Evolutionary conservation across 2,329 filamentous ascomycete genomes (phyloP).

Genomic region (Sphaerulina populicola): DNA sequence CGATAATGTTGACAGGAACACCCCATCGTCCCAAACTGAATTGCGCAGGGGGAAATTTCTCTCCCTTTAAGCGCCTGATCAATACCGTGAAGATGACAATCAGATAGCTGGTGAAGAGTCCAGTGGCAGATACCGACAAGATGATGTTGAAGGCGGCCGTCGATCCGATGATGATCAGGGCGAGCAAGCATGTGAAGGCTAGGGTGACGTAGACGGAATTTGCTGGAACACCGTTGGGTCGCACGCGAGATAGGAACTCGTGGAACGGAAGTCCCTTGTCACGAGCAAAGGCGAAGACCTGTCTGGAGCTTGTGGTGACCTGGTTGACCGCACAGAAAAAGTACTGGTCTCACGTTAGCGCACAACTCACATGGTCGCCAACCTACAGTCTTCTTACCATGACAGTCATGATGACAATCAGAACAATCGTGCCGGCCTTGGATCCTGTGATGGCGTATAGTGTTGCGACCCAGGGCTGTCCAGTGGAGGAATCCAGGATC

Average conservation of each 20-base stretch:
- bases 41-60: conserved; percentile 19
- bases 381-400: conserved; percentile 10
- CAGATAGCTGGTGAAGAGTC: conserved; percentile 24
- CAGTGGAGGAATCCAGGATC: conserved; percentile 18
- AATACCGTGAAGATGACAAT: conserved; percentile 21
- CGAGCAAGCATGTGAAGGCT: conserved; percentile 24
- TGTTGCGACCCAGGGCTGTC: conserved; percentile 25
- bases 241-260: conserved; percentile 22
- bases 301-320: conserved; percentile 27
- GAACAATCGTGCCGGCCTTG: conserved; percentile 22
- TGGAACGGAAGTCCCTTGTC: conserved; percentile 28
- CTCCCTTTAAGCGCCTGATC: conserved; percentile 18
- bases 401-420: conserved; percentile 23
- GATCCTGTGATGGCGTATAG: conserved; percentile 23
- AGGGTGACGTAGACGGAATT: conserved; percentile 27
- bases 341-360: conserved; percentile 7
- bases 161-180: conserved; percentile 33
- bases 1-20: conserved; percentile 21
- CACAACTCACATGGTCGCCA: not conserved
- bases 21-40: conserved; percentile 28
- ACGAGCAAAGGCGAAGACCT: conserved; percentile 27
- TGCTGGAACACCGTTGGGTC: conserved; percentile 25
- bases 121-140: conserved; percentile 32
- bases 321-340: conserved; percentile 27
- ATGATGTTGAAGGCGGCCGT: conserved; percentile 40